Evolutionary conservation across 306 rosid species (phyloP).

Genomic region (Oxytropis ochrocephala): DNA sequence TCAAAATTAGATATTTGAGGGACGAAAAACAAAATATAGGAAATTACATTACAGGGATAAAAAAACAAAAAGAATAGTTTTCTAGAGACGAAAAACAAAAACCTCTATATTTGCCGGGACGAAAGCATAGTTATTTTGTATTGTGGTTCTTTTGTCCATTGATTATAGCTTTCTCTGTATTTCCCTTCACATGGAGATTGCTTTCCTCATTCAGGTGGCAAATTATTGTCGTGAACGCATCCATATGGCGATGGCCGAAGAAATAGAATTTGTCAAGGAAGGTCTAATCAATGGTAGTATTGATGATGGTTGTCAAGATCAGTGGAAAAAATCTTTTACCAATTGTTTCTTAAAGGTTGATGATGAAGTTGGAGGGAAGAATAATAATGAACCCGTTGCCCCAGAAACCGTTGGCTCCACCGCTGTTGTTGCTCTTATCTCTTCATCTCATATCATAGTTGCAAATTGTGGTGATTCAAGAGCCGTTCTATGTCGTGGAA

Average conservation of each 20-base stretch:
- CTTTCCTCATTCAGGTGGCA: constrained; percentile 59
- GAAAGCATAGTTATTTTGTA: neutral
- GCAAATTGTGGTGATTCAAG: constrained; percentile 93
- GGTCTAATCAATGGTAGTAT: constrained; percentile 39
- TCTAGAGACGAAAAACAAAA: no score
- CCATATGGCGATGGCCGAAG: constrained; percentile 78
- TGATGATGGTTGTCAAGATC: constrained; percentile 54
- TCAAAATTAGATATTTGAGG: no score
- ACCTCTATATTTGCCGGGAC: no score
- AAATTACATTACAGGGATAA: no score
- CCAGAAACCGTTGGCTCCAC: constrained; percentile 97
- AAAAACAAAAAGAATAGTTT: no score
- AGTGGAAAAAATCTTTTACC: constrained; percentile 66
- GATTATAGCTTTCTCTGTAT: neutral
- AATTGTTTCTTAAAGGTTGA: constrained; percentile 76
- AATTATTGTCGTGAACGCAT: constrained; percentile 73
- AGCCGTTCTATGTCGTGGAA: constrained; percentile 87
- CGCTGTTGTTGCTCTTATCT: constrained; percentile 72
- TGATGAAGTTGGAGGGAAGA: constrained; percentile 73
- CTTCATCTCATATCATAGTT: constrained; percentile 79
- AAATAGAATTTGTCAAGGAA: constrained; percentile 56
- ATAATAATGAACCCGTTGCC: constrained; percentile 53
- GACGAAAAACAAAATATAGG: no score
- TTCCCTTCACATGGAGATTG: neutral
- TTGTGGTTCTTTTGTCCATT: neutral